Evolutionary conservation across 208 protist species (phyloP), one percentile per base, ranked within the genome.

Genomic region (Angomonas ambiguus): DNA sequence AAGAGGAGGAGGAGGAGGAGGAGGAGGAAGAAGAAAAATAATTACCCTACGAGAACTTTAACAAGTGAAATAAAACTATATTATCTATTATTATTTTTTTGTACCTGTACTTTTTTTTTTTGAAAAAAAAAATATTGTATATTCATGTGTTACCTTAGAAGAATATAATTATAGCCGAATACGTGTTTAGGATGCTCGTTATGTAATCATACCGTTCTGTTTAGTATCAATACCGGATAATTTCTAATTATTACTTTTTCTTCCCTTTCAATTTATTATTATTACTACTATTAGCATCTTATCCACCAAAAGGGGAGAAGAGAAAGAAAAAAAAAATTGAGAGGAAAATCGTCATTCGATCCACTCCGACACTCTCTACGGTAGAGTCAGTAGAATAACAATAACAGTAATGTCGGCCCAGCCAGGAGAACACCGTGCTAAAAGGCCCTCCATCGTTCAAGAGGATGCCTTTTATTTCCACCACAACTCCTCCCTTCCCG

Each of bases 51-150:
- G 11, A 18, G 13, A 48, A 11, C 41, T 48, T 48, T 11, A 48
- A 18, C 41, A 48, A 18, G 13, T 11, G 18, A 11, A 18, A 48
- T 11, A 18, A 48, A 11, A 11, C 18, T 48, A 20, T 48, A 20
- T 20, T 11, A 48, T 48, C 18, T 20, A 48, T 48, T 48, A 20
- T 11, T 48, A 20, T 18, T 18, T 48, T 18, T 55, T 55, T 55
- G 18, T 55, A 30, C 24, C 20, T 55, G 49, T 55, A 28, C 24
- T 20, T 55, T 55, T 10, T 25, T 55, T 48, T 48, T 48, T 48
- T 20, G 41, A 48, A 48, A 48, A 48, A 48, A 48, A 48, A 48
- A 48, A 48, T n/a, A n/a, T n/a, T 41, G 35, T 41, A 41, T 41
- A 41, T 41, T 41, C 35, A 41, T 41, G n/a, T n/a, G n/a, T n/a